A percentile compares a stretch with the other conserved stretches of the same genome.
Evolutionary conservation across 2,329 filamentous ascomycete genomes (phyloP).

Genomic region (Fusarium sp.): DNA sequence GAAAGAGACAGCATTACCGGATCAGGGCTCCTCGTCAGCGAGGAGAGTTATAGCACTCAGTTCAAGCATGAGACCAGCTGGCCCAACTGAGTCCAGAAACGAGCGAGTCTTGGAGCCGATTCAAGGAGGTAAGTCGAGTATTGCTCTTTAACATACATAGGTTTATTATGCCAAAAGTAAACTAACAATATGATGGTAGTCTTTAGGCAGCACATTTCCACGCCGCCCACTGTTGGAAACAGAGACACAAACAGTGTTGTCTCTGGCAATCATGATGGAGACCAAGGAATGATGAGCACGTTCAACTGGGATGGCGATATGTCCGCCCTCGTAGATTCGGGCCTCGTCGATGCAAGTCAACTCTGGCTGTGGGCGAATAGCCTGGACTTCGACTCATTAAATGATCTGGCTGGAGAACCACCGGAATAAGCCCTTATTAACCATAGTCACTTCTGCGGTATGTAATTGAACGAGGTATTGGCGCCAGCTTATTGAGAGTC

Average conservation of each 20-base stretch:
- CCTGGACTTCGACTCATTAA: background rate
- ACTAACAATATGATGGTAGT: background rate
- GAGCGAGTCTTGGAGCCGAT: background rate
- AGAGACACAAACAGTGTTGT: no score
- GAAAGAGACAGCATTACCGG: no score
- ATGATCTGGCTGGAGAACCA: background rate
- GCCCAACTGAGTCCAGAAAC: rapidly evolving
- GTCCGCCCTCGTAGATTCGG: background rate
- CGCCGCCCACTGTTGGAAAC: rapidly evolving
- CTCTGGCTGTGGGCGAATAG: background rate
- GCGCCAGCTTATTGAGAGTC: no score
- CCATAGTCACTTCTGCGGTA: no score
- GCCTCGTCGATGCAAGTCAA: background rate
- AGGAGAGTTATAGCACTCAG: no score
- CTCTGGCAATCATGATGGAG: rapidly evolving
- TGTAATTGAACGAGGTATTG: no score
- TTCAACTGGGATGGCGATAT: background rate
- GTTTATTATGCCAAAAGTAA: no score
- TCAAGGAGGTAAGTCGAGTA: background rate
- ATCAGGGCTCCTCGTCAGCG: background rate
- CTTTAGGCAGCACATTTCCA: background rate
- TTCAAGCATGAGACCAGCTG: no score
- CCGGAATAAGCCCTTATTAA: background rate
- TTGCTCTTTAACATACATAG: background rate
- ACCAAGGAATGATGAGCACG: background rate